phyloP scores from a whole-genome alignment of 345 rosid genomes.

The rapeseed (Brassica napus) region Da-Ae NC_063447.1:3352501-3353000 shows the following conservation, averaged over 20 bases:
- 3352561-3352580: not conserved
- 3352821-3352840: slow-evolving; percentile 6
- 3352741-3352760: slow-evolving; percentile 22
- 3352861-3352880: not conserved
- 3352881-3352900: slow-evolving; percentile 11
- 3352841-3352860: not conserved
- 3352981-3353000: slow-evolving; percentile 15
- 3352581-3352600: slow-evolving; percentile 2
- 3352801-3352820: not conserved
- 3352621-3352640: not conserved
- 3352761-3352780: slow-evolving; percentile 28
- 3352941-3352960: slow-evolving; percentile 23
- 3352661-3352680: not conserved
- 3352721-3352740: slow-evolving; percentile 32
- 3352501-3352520: not conserved
- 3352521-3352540: not conserved
- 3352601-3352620: not conserved
- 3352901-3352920: slow-evolving; percentile 6
- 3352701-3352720: slow-evolving; percentile 41
- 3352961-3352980: slow-evolving; percentile 27
- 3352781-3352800: slow-evolving; percentile 2
- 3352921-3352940: not conserved
- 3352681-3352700: not conserved
- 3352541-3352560: not conserved
- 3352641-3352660: not conserved